These are phyloP conservation scores for Auricularia sp. DNA, from an alignment of 768 basidiomycete genomes.

Conservation along the genomic window DNA sequence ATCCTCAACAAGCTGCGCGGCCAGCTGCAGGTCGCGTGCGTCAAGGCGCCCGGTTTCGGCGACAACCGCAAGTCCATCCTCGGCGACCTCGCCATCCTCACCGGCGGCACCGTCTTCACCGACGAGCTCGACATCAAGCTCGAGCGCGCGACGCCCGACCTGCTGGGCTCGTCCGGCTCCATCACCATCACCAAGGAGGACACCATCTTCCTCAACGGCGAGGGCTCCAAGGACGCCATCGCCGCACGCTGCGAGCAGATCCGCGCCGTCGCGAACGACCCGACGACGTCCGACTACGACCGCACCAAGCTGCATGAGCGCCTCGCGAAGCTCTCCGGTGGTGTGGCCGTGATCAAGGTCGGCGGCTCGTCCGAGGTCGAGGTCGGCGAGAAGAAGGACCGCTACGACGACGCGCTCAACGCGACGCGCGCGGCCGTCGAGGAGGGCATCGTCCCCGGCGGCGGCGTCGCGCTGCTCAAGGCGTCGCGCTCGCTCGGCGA, in stretches of 20 bases:
- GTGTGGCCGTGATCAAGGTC: conserved; percentile 97
- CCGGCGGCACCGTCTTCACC: conserved; percentile 95
- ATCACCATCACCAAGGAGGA: conserved; percentile 97
- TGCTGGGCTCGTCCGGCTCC: conserved; percentile 84
- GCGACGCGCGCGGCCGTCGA: conserved; percentile 98
- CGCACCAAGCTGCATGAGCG: conserved; percentile 92
- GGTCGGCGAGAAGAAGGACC: conserved; percentile 98
- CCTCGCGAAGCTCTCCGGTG: conserved; percentile 89
- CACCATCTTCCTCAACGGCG: conserved; percentile 91
- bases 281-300: conserved; percentile 88
- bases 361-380: conserved; percentile 91
- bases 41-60: conserved; percentile 97
- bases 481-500: conserved; percentile 63
- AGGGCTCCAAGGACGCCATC: conserved; percentile 82
- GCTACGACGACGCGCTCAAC: conserved; percentile 93
- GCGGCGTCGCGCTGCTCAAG: conserved; percentile 88
- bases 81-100: conserved; percentile 93
- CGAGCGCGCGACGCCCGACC: conserved; percentile 75
- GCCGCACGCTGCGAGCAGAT: conserved; percentile 94
- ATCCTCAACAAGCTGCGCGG: conserved; percentile 99
- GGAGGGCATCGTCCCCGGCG: conserved; percentile 96
- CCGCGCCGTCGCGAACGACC: conserved; percentile 68
- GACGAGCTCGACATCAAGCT: conserved; percentile 96
- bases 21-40: conserved; percentile 84
- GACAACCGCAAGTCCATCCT: conserved; percentile 99